phyloP scores from a whole-genome alignment of 495 filamentous ascomycete genomes.

The Neurospora tetrasperma region DNA sequence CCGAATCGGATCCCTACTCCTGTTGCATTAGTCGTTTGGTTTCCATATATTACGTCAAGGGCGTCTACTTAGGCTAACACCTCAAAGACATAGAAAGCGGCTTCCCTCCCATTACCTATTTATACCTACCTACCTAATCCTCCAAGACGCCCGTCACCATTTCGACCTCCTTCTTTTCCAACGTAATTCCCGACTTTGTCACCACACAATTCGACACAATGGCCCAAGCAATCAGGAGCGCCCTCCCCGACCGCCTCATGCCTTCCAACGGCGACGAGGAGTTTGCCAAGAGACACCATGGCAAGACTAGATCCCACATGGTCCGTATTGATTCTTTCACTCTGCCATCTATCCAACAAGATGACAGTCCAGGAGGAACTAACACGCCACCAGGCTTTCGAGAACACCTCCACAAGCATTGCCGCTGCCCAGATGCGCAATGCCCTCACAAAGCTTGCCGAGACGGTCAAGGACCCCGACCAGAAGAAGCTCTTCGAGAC shows the following conservation, averaged over 20 bases:
- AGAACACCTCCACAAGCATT: conserved; percentile 97
- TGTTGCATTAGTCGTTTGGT: neutral
- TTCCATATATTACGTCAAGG: neutral
- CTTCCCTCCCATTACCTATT: neutral
- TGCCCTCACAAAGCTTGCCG: conserved; percentile 80
- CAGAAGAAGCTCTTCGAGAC: conserved; percentile 95
- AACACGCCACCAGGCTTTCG: conserved; percentile 64
- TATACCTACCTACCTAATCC: neutral
- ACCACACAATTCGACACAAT: conserved; percentile 38
- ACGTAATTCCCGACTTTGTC: conserved; percentile 1
- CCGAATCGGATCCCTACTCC: neutral
- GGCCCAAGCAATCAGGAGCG: conserved; percentile 53
- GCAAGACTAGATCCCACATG: conserved; percentile 92
- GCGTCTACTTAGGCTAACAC: conserved; percentile 1
- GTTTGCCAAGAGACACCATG: conserved; percentile 68
- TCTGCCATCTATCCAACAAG: neutral
- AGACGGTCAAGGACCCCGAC: conserved; percentile 70
- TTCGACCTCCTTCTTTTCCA: neutral
- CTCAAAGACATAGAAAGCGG: neutral
- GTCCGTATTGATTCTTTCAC: conserved; percentile 45
- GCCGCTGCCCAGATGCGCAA: conserved; percentile 99
- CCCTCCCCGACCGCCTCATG: conserved; percentile 74
- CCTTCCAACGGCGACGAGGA: conserved; percentile 45
- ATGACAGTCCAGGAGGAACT: conserved; percentile 11
- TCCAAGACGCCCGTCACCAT: neutral